Evolutionary conservation across 1,284 basidiomycete genomes (phyloP).

Genomic region (Trichosporon faecale): DNA sequence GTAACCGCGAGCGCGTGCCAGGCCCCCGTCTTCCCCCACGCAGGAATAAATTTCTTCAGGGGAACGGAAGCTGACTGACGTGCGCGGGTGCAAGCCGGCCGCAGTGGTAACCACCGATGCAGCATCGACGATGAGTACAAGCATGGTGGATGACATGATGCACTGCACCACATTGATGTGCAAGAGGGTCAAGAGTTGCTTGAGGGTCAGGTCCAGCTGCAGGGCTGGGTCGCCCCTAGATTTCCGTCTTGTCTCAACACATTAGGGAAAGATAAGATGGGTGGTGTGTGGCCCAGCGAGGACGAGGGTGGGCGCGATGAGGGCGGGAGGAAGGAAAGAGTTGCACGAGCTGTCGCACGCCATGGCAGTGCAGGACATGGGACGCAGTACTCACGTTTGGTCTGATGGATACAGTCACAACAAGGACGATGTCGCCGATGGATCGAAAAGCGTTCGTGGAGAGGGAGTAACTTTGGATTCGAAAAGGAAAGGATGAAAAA

Average conservation of each 20-base stretch:
- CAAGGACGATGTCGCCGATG: neutral
- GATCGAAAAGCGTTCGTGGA: neutral
- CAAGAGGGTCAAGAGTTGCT: neutral
- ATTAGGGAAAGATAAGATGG: constrained; percentile 29
- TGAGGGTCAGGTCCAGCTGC: constrained; percentile 24
- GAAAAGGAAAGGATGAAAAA: constrained; percentile 10
- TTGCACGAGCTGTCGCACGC: neutral
- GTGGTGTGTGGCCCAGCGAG: neutral
- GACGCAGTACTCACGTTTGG: constrained; percentile 7
- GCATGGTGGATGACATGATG: constrained; percentile 11
- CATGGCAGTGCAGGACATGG: neutral
- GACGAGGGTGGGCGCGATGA: neutral
- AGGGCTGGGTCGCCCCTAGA: constrained; percentile 26
- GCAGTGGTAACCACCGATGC: neutral
- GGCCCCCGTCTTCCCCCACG: neutral
- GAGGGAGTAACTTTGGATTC: neutral
- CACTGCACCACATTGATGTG: neutral
- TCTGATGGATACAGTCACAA: constrained; percentile 6
- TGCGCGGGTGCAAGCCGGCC: neutral
- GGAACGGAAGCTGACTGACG: neutral
- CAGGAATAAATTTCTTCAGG: neutral
- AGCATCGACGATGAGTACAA: neutral
- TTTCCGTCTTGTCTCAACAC: constrained; percentile 28
- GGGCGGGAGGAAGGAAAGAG: neutral
- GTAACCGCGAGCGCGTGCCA: constrained; percentile 8